These are phyloP conservation scores for Orbilia oligospora DNA, from an alignment of 2,329 filamentous ascomycete species.

Conservation along the genomic window DNA sequence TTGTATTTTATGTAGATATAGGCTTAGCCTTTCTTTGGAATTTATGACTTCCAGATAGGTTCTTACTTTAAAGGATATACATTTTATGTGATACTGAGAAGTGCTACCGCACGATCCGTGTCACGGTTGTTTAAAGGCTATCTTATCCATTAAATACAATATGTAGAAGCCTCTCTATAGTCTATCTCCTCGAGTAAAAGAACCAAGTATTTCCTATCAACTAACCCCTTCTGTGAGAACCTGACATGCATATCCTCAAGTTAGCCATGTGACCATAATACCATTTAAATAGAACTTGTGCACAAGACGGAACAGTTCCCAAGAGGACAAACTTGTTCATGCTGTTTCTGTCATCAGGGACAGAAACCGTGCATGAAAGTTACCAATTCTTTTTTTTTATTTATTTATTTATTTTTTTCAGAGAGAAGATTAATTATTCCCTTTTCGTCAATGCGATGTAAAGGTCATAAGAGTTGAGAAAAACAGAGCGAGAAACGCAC, in stretches of 20 bases:
- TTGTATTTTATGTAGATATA: neutral
- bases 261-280: neutral
- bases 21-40: neutral
- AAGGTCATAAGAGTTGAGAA: conserved; percentile 3
- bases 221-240: neutral
- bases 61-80: neutral
- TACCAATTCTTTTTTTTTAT: too few relatives aligned
- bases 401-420: conserved; percentile 43
- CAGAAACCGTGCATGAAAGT: too few relatives aligned
- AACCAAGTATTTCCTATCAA: neutral
- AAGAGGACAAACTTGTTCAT: too few relatives aligned
- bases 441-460: conserved; percentile 54
- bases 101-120: neutral
- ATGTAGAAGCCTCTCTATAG: neutral
- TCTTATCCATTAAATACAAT: neutral
- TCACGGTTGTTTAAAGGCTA: neutral
- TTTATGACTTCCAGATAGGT: neutral
- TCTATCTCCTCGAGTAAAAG: neutral
- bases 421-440: conserved; percentile 61
- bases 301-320: neutral
- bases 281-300: neutral
- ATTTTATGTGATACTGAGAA: neutral
- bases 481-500: conserved; percentile 8
- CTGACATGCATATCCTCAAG: neutral
- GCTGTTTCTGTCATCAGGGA: too few relatives aligned